phyloP scores from a whole-genome alignment of 1,284 basidiomycete genomes.

The Heterobasidion irregulare region DNA sequence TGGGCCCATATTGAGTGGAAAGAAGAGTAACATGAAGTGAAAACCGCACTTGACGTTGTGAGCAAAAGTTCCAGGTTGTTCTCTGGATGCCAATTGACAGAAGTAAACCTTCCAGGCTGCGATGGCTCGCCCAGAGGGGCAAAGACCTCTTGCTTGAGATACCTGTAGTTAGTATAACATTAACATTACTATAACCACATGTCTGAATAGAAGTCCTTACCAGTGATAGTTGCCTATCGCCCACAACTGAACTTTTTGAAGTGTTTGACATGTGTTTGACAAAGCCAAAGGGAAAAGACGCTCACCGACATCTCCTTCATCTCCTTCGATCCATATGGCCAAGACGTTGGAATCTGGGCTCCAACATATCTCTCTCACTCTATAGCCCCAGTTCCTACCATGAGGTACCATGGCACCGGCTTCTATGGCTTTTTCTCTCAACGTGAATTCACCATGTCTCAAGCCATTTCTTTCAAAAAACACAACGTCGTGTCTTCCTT shows the following conservation, averaged over 20 bases:
- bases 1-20: slow-evolving; percentile 3
- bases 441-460: slow-evolving; percentile 81
- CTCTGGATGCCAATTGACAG: slow-evolving; percentile 86
- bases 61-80: slow-evolving; percentile 60
- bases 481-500: slow-evolving; percentile 78
- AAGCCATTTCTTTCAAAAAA: slow-evolving; percentile 97
- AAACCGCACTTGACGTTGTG: slow-evolving; percentile 52
- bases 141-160: slow-evolving; percentile 82
- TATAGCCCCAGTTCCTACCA: slow-evolving; percentile 46
- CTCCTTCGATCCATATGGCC: slow-evolving; percentile 77
- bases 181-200: neutral
- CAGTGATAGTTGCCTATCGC: slow-evolving; percentile 95
- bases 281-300: slow-evolving; percentile 6
- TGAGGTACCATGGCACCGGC: slow-evolving; percentile 20
- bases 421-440: slow-evolving; percentile 41
- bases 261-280: neutral
- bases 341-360: slow-evolving; percentile 85
- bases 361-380: slow-evolving; percentile 77
- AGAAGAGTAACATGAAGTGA: neutral
- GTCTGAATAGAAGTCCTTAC: slow-evolving; percentile 28
- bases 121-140: slow-evolving; percentile 25
- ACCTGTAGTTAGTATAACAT: slow-evolving; percentile 36
- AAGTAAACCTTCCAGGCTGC: slow-evolving; percentile 47
- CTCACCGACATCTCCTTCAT: slow-evolving; percentile 62
- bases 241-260: slow-evolving; percentile 77